phyloP scores from a whole-genome alignment of 805 yeast species.

The Hanseniaspora clermontiae region DNA sequence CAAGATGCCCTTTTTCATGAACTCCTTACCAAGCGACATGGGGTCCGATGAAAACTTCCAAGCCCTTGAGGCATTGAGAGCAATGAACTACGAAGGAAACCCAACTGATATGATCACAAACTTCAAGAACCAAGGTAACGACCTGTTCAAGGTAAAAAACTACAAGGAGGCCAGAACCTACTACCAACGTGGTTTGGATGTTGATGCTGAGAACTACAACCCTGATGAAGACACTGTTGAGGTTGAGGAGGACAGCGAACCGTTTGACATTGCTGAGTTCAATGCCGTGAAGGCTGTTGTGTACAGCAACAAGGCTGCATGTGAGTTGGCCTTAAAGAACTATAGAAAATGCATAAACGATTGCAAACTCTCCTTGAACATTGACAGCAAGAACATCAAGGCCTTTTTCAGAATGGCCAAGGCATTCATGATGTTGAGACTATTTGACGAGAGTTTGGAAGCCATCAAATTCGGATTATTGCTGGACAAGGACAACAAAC shows the following conservation, averaged over 20 bases:
- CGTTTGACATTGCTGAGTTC: constrained; percentile 30
- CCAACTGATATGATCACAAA: constrained; percentile 84
- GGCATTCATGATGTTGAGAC: constrained; percentile 59
- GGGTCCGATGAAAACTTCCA: constrained; percentile 63
- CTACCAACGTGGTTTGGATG: constrained; percentile 69
- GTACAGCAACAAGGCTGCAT: constrained; percentile 75
- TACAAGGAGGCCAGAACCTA: constrained; percentile 64
- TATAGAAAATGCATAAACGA: constrained; percentile 79
- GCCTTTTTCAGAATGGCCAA: constrained; percentile 77
- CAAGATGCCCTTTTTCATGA: constrained; percentile 88
- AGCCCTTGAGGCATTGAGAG: constrained; percentile 75
- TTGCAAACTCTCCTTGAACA: constrained; percentile 54
- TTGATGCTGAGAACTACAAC: constrained; percentile 27
- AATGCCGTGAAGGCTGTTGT: constrained; percentile 24
- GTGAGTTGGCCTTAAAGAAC: constrained; percentile 74
- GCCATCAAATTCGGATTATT: constrained; percentile 53
- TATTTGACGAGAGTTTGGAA: constrained; percentile 58
- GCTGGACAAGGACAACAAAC: constrained; percentile 46
- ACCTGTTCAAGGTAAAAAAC: constrained; percentile 56
- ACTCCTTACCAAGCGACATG: constrained; percentile 58
- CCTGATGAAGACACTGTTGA: constrained; percentile 30
- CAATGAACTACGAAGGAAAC: constrained; percentile 89
- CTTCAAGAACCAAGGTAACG: constrained; percentile 89
- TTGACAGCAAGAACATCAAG: constrained; percentile 61
- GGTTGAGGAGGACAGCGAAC: constrained; percentile 35